Conservation (phyloP, 305 asterid species). For the Rubia peregrina region DNA sequence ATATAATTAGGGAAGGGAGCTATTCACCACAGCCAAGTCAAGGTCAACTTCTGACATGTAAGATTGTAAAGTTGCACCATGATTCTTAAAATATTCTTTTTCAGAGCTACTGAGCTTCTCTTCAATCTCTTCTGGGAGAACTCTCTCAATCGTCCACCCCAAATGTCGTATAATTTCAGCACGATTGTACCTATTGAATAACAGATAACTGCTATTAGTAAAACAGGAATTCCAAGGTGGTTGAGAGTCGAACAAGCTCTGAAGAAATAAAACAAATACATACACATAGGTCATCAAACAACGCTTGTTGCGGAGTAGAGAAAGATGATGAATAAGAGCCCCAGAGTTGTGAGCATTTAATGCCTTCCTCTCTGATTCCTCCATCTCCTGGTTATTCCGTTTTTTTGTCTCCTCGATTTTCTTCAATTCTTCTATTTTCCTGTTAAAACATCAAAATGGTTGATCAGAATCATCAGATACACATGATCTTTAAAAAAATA, state of each 20-base stretch:
- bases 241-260: neutral
- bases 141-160: conserved; percentile 72
- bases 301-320: conserved; percentile 82
- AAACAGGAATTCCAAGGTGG: conserved; percentile 11
- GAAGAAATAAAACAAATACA: conserved; percentile 21
- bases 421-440: conserved; percentile 47
- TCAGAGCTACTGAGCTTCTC: conserved; percentile 68
- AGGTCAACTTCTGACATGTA: conserved; percentile 66
- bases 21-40: conserved; percentile 71
- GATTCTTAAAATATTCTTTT: conserved; percentile 69
- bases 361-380: conserved; percentile 16
- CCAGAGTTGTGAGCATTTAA: conserved; percentile 67
- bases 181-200: conserved; percentile 51
- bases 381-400: conserved; percentile 19
- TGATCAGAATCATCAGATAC: conserved; percentile 3
- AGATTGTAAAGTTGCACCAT: conserved; percentile 55
- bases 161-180: conserved; percentile 66
- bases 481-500: neutral
- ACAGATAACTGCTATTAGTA: conserved; percentile 8
- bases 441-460: conserved; percentile 23
- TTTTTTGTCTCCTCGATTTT: conserved; percentile 12
- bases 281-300: conserved; percentile 92
- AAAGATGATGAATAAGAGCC: conserved; percentile 80
- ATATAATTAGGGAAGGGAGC: conserved; percentile 15
- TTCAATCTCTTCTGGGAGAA: conserved; percentile 78